Evolutionary conservation across 2,329 filamentous ascomycete species (phyloP), one percentile per base, ranked within the genome.

Genomic region (Talaromyces sp.): DNA sequence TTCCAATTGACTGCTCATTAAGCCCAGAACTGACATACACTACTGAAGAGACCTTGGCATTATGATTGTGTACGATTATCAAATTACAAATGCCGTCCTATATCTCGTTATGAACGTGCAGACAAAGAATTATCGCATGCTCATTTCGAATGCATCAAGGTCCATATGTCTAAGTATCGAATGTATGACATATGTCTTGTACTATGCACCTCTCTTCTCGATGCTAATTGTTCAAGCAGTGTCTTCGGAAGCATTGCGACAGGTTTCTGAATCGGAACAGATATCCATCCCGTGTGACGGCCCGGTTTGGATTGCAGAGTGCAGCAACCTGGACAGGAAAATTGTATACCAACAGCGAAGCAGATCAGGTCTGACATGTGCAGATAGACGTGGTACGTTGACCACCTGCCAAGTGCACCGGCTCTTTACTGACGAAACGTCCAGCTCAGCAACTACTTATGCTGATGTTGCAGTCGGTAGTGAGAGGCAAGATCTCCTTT

Each of bases 141-240:
- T 52, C 28, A 13, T 52, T 37, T 37, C 35, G 28, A 52, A 52
- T 31, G 48, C 48, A 17, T 52, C 48, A 10, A 52, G n/a, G 17
- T 52, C 48, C 15, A 37, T 52, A 19, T 52, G 48, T 17, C 31
- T 52, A 31, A 52, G 48, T 37, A 52, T 52, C 28, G 48, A 52
- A 28, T 25, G 48, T 52, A 52, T 36, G 31, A 19, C n/a, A 19
- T 15, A 52, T 52, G 2, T 11, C 22, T 11, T 35, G 8, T 13
- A 37, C 21, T 28, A 21, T 28, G 25, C 21, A 21, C 43, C 13
- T 22, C 28, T 35, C 2, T 31, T 52, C 10, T 19, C 31, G 25
- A 28, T 28, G 33, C 48, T 52, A 19, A 52, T 21, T 36, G 36
- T 17, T 17, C 10, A 35, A 52, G 36, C 21, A 52, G 48, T 52